Evolutionary conservation across 2,329 filamentous ascomycete species (phyloP), one percentile per base, ranked within the genome.

Genomic region (Beauveria pseudobassiana): DNA sequence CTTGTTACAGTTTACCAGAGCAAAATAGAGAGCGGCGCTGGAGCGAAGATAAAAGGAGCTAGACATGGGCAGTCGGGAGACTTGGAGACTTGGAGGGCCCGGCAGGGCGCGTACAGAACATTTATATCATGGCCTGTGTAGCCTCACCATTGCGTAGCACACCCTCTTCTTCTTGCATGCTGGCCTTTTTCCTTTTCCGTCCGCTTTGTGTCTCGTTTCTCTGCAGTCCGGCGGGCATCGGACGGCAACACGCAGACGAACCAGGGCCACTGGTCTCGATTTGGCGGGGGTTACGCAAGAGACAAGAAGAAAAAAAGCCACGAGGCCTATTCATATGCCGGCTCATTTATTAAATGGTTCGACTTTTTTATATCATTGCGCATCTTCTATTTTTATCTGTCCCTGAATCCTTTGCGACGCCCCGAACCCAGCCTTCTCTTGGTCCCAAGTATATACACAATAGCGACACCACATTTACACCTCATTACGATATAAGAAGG

Each of bases 61-160:
- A 40, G 57, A 26, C 22, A 50, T 28, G 22, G 30, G 38, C 38
- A 12, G 12, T 45, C 16, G 10, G 18, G 3, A 24, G 22, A 24
- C 22, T 24, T 24, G n/a, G 28, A 58, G 45, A 28, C 6, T 12
- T 20, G 10, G 20, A 18, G 12, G 38, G 22, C 38, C 57, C 18
- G 40, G 46, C 24, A 51, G 38, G 57, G 48, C 57, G 57, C 57
- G 46, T 59, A 59, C 48, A 50, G 26, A 30, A 14, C 30, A 14
- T 40, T 52, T 59, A 59, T 59, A 59, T 52, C 57, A 50, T 59
- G 38, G 24, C 48, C 24, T 52, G 57, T 59, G 56, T 43, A 59
- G 53, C 53, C 57, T 59, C 57, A 9, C 24, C 10, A 14, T 30
- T 16, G 30, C 18, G 34, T 38, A 10, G 7, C 43, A 26, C 45